Evolutionary conservation across 805 yeast species (phyloP).

Genomic region (Huiozyma sinensis): DNA sequence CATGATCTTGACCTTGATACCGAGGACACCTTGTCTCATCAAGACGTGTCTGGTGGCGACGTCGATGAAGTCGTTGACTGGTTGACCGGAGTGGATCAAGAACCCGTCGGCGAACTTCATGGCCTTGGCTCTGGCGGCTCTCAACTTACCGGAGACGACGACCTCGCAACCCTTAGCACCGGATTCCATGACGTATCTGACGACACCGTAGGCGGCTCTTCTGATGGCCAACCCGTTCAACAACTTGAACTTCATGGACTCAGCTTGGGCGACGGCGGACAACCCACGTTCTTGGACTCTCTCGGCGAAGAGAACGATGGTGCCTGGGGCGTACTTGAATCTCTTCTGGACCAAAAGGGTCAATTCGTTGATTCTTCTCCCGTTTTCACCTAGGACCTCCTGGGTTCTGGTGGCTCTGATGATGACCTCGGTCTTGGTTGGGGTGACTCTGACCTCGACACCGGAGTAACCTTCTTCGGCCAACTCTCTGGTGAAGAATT

Average conservation of each 20-base stretch:
- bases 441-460: slow-evolving; percentile 98
- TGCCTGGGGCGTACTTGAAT: slow-evolving; percentile 91
- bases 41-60: slow-evolving; percentile 98
- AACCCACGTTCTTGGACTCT: slow-evolving; percentile 99
- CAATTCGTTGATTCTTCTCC: slow-evolving; percentile 99
- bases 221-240: slow-evolving; percentile 98
- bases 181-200: slow-evolving; percentile 98
- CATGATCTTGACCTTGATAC: slow-evolving; percentile 99
- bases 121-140: slow-evolving; percentile 99
- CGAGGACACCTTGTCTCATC: slow-evolving; percentile 99
- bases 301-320: slow-evolving; percentile 93
- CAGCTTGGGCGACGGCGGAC: slow-evolving; percentile 99
- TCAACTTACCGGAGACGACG: slow-evolving; percentile 97
- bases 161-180: slow-evolving; percentile 99
- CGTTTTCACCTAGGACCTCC: slow-evolving; percentile 98
- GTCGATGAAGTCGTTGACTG: slow-evolving; percentile 97
- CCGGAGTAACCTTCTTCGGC: slow-evolving; percentile 99
- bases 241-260: slow-evolving; percentile 95
- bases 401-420: slow-evolving; percentile 99
- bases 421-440: slow-evolving; percentile 95
- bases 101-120: slow-evolving; percentile 99
- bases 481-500: slow-evolving; percentile 99
- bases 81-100: slow-evolving; percentile 99
- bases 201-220: slow-evolving; percentile 99
- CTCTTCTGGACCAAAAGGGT: slow-evolving; percentile 97